Evolutionary conservation across 1,284 basidiomycete species (phyloP).

Genomic region (Stygiomarasmius scandens): DNA sequence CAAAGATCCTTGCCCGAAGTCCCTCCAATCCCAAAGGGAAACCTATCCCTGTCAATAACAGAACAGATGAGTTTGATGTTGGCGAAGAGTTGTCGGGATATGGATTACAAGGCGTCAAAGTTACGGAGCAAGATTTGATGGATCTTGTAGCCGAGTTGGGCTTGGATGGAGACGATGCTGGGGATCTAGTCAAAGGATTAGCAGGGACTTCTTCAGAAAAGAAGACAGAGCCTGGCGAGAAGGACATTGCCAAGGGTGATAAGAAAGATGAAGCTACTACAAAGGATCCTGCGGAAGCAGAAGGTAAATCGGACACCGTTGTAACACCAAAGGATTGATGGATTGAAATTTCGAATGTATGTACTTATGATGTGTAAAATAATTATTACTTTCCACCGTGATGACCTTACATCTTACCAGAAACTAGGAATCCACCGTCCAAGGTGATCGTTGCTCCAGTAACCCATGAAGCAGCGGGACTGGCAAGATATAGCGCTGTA

Average conservation of each 20-base stretch:
- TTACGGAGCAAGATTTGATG: slow-evolving; percentile 72
- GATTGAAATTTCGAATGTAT: neutral
- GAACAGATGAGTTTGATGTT: slow-evolving; percentile 58
- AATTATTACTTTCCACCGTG: neutral
- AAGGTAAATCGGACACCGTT: neutral
- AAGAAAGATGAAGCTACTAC: neutral
- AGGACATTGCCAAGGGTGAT: slow-evolving; percentile 1
- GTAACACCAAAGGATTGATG: neutral
- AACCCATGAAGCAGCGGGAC: slow-evolving; percentile 62
- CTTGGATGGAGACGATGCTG: slow-evolving; percentile 71
- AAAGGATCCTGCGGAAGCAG: neutral
- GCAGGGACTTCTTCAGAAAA: slow-evolving; percentile 20
- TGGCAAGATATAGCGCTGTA: slow-evolving; percentile 62
- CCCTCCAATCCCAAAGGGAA: slow-evolving; percentile 46
- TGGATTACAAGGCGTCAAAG: slow-evolving; percentile 74
- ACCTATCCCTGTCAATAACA: slow-evolving; percentile 51
- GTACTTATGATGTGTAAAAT: neutral
- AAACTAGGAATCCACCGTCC: slow-evolving; percentile 53
- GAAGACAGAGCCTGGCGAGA: slow-evolving; percentile 2
- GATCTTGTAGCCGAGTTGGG: slow-evolving; percentile 74
- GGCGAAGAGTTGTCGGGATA: slow-evolving; percentile 66
- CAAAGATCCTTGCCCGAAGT: slow-evolving; percentile 54
- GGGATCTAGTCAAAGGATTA: slow-evolving; percentile 66
- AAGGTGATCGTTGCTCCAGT: slow-evolving; percentile 65
- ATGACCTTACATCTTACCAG: slow-evolving; percentile 10